Conservation (phyloP, 345 rosid species). For the Microcos paniculata region DNA sequence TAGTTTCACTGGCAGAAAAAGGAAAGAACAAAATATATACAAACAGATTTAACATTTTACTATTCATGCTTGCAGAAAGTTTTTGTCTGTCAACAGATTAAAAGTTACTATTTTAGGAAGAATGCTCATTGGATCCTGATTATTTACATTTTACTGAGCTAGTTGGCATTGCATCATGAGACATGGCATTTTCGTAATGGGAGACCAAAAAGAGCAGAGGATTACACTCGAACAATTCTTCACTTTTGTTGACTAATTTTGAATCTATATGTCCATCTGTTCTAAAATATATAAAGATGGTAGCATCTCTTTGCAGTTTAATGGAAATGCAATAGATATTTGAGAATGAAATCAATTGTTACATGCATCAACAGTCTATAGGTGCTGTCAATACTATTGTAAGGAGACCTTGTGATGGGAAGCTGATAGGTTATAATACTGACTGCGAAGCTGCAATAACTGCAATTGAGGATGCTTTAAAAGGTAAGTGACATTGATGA, state of each 20-base stretch:
- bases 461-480: conserved; percentile 56
- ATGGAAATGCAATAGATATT: background rate
- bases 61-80: background rate
- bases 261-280: background rate
- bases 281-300: background rate
- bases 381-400: conserved; percentile 54
- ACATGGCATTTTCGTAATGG: background rate
- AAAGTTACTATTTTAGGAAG: background rate
- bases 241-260: too few species aligned
- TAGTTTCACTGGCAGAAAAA: background rate
- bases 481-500: conserved; percentile 29
- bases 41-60: background rate
- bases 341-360: background rate
- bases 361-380: conserved; percentile 36
- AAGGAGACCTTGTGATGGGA: conserved; percentile 50
- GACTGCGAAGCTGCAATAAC: conserved; percentile 54
- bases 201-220: background rate
- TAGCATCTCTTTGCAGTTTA: background rate
- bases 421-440: conserved; percentile 51
- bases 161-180: background rate
- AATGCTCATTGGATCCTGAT: background rate
- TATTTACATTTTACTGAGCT: background rate
- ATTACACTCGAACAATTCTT: background rate
- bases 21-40: background rate
- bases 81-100: background rate